Conservation (phyloP, 768 basidiomycete genomes). For the Amanita molliuscula region DNA sequence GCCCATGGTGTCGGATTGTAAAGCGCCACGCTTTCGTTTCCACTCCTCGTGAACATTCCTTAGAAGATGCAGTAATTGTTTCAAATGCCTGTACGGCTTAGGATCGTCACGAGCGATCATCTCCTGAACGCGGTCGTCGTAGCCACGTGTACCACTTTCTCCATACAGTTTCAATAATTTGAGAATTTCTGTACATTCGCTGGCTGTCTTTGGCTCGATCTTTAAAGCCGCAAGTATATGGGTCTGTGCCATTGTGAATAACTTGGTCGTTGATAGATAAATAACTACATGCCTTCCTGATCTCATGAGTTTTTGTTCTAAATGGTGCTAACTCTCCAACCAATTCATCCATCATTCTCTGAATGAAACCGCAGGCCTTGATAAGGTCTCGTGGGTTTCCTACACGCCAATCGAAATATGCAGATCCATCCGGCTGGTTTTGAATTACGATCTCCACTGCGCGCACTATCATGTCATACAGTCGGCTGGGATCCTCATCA, state of each 20-base stretch:
- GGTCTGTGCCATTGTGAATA: slow-evolving; percentile 19
- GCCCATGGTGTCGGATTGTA: background rate
- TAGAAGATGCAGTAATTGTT: slow-evolving; percentile 37
- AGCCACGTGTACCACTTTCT: slow-evolving; percentile 34
- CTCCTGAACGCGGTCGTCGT: slow-evolving; percentile 37
- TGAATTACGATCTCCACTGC: slow-evolving; percentile 34
- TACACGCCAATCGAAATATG: slow-evolving; percentile 27
- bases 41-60: slow-evolving; percentile 36
- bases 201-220: slow-evolving; percentile 32
- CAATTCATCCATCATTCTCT: slow-evolving; percentile 35
- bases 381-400: slow-evolving; percentile 21
- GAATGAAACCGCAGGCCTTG: slow-evolving; percentile 42
- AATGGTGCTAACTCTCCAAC: slow-evolving; percentile 32
- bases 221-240: slow-evolving; percentile 47
- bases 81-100: slow-evolving; percentile 32
- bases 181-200: slow-evolving; percentile 40
- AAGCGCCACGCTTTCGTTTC: slow-evolving; percentile 20
- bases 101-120: slow-evolving; percentile 37
- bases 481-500: slow-evolving; percentile 26
- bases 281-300: slow-evolving; percentile 33
- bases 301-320: slow-evolving; percentile 19
- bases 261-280: slow-evolving; percentile 1
- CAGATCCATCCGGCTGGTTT: slow-evolving; percentile 31
- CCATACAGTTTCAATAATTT: slow-evolving; percentile 47
- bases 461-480: slow-evolving; percentile 29